Evolutionary conservation across 768 basidiomycete species (phyloP).

Genomic region (Tulasnella sp.): DNA sequence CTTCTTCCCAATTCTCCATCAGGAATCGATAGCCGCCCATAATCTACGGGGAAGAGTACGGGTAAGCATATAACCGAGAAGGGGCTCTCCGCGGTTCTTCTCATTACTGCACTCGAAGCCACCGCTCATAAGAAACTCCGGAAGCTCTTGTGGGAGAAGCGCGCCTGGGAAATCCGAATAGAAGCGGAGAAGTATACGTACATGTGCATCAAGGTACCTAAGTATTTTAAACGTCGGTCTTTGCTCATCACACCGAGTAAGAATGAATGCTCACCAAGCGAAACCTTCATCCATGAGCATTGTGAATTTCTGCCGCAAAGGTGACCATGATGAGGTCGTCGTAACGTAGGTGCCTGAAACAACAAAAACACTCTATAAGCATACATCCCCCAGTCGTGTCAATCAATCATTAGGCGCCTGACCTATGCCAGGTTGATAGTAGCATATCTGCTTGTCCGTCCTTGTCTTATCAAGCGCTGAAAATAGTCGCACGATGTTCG

Average conservation of each 20-base stretch:
- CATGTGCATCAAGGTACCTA: conserved; percentile 62
- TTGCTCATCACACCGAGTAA: background rate
- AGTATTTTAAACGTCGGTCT: background rate
- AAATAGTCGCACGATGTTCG: conserved; percentile 63
- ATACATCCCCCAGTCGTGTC: no score
- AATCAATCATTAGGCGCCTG: no score
- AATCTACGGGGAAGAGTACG: background rate
- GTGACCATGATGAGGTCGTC: conserved; percentile 46
- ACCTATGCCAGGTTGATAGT: conserved; percentile 51
- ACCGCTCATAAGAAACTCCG: background rate
- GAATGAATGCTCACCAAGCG: conserved; percentile 43
- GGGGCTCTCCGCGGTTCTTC: background rate
- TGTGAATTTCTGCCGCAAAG: conserved; percentile 44
- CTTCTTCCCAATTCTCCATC: conserved; percentile 12
- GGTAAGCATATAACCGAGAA: background rate
- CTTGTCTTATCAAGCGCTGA: conserved; percentile 50
- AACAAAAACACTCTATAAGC: background rate
- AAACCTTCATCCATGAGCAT: conserved; percentile 55
- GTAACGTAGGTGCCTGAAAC: conserved; percentile 27
- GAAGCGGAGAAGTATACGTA: background rate
- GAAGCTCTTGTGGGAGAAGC: background rate
- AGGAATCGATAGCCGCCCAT: conserved; percentile 16
- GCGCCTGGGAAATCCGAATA: no score
- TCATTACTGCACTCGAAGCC: no score
- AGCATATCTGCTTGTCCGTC: conserved; percentile 45